Conservation (phyloP, 202 grass and related monocot species). For the Eragrostis tef region DNA sequence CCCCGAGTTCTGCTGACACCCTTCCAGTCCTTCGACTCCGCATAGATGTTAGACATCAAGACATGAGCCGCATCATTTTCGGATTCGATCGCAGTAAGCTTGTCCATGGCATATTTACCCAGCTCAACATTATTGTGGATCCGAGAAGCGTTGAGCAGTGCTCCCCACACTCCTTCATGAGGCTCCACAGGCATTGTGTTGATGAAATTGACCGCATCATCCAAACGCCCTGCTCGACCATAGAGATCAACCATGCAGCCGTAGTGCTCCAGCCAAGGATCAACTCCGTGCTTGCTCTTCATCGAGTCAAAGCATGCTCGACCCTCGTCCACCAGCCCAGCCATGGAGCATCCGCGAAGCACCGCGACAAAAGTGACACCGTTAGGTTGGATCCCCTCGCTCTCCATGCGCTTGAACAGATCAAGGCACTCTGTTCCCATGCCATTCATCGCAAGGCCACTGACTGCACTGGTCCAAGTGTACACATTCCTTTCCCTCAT, state of each 20-base stretch:
- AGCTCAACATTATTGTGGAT: conserved; percentile 65
- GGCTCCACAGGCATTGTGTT: conserved; percentile 61
- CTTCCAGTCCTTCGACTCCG: conserved; percentile 57
- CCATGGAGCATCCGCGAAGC: conserved; percentile 68
- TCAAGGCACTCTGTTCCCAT: conserved; percentile 62
- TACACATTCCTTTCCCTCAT: conserved; percentile 68
- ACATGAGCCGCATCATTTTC: conserved; percentile 62
- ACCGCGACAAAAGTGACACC: conserved; percentile 70
- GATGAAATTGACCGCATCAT: conserved; percentile 65
- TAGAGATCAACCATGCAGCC: conserved; percentile 72
- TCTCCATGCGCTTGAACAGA: conserved; percentile 72
- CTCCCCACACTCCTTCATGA: conserved; percentile 72
- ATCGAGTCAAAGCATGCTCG: conserved; percentile 61
- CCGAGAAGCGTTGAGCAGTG: conserved; percentile 69
- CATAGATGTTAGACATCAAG: conserved; percentile 70
- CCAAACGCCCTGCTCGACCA: conserved; percentile 58
- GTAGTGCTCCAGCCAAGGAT: conserved; percentile 66
- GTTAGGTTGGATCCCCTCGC: conserved; percentile 52
- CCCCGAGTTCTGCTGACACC: conserved; percentile 51
- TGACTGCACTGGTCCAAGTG: conserved; percentile 63
- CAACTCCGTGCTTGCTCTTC: conserved; percentile 43
- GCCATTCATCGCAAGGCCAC: conserved; percentile 63
- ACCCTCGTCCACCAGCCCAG: conserved; percentile 67
- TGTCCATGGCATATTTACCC: conserved; percentile 60
- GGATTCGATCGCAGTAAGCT: conserved; percentile 48